phyloP scores from a whole-genome alignment of 2,329 filamentous ascomycete genomes.

The Apiospora marii region DNA sequence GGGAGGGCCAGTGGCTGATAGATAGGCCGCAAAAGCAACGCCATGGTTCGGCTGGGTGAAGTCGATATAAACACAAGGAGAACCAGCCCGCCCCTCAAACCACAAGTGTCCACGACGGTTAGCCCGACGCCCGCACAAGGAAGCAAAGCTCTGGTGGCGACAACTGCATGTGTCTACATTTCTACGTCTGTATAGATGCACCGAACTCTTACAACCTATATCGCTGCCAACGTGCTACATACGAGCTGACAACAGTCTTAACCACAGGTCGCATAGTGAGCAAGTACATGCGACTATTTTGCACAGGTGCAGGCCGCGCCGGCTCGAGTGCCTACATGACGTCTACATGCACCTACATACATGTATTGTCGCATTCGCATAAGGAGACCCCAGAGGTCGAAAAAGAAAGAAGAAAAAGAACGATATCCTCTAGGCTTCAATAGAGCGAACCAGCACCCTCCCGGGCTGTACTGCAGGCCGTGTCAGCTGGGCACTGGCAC shows the following conservation, averaged over 20 bases:
- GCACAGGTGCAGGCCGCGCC: neutral
- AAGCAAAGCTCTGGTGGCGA: neutral
- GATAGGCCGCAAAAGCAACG: neutral
- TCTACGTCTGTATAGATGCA: neutral
- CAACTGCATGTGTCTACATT: neutral
- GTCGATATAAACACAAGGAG: conserved; percentile 2
- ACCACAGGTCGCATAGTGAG: neutral
- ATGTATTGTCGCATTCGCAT: neutral
- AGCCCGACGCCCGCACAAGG: neutral
- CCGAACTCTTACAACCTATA: neutral
- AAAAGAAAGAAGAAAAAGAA: neutral
- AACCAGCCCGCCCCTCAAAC: neutral
- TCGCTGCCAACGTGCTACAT: neutral
- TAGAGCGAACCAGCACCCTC: conserved; percentile 3
- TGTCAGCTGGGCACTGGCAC: neutral
- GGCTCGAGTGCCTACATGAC: neutral
- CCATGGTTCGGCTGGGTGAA: neutral
- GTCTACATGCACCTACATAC: neutral
- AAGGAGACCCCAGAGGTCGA: neutral
- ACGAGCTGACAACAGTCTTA: neutral
- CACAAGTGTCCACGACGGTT: neutral
- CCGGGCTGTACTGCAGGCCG: neutral
- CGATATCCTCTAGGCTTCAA: neutral
- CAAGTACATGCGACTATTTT: neutral
- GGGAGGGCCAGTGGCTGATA: neutral